Conservation (phyloP, 2,329 filamentous ascomycete genomes). For the Neonectria neomacrospora region DNA sequence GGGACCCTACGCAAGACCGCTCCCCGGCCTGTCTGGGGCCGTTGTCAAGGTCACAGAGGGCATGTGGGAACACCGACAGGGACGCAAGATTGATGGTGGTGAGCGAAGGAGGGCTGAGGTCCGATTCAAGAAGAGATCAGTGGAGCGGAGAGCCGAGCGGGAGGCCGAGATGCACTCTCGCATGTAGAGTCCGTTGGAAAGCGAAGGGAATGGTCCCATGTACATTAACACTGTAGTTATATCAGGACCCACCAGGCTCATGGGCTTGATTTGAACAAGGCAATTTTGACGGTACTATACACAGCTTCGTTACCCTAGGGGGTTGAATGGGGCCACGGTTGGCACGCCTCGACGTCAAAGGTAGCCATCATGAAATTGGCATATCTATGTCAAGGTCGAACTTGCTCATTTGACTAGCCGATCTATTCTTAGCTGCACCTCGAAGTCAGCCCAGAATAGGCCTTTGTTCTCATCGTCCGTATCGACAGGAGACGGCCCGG, state of each 20-base stretch:
- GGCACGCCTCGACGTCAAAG: not conserved
- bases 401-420: no score
- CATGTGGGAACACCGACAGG: conserved; percentile 90
- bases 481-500: no score
- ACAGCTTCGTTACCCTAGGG: no score
- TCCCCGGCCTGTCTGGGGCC: conserved; percentile 73
- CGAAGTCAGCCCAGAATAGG: no score
- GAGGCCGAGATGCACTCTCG: conserved; percentile 53
- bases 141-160: conserved; percentile 78
- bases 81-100: conserved; percentile 94
- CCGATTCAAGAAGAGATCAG: conserved; percentile 83
- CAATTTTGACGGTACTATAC: not conserved
- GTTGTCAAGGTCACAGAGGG: conserved; percentile 80
- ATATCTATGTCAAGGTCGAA: not conserved
- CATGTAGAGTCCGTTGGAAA: conserved; percentile 43
- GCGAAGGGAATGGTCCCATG: conserved; percentile 36
- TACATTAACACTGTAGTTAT: conserved; percentile 47
- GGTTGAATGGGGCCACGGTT: not conserved
- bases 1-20: conserved; percentile 77
- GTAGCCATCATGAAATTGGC: not conserved
- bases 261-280: conserved; percentile 9
- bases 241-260: conserved; percentile 36
- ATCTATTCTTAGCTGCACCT: no score
- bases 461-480: no score
- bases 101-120: conserved; percentile 90